Evolutionary conservation across 768 basidiomycete genomes (phyloP).

Genomic region (Pleurotus pulmonarius): DNA sequence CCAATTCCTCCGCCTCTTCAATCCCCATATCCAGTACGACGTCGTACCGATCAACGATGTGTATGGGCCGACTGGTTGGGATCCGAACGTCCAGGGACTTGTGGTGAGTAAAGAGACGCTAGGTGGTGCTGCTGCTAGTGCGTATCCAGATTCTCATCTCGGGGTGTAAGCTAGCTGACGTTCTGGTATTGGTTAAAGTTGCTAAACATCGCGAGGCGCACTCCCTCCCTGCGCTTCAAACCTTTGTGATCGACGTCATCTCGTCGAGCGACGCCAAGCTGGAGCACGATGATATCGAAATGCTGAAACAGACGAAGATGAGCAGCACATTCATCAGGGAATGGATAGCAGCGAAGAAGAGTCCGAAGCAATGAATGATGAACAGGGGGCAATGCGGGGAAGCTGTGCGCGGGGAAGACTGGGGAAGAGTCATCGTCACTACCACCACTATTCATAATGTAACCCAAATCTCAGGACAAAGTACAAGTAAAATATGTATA

Average conservation of each 20-base stretch:
- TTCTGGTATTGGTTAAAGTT: conserved; percentile 38
- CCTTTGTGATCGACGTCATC: conserved; percentile 88
- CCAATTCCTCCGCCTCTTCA: conserved; percentile 69
- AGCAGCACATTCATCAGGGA: conserved; percentile 91
- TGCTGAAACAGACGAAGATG: conserved; percentile 80
- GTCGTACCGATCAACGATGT: conserved; percentile 79
- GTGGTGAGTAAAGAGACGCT: conserved; percentile 91
- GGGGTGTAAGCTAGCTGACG: no score
- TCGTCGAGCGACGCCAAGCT: conserved; percentile 58
- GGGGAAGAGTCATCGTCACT: not conserved
- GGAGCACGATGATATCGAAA: conserved; percentile 62
- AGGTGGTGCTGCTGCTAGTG: conserved; percentile 70
- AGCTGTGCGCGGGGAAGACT: not conserved
- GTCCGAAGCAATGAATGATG: conserved; percentile 13
- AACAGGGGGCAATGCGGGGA: no score
- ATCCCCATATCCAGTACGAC: conserved; percentile 59
- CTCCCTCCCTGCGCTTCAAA: conserved; percentile 53
- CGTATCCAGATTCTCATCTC: conserved; percentile 22
- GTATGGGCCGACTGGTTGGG: conserved; percentile 87
- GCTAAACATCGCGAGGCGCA: conserved; percentile 54
- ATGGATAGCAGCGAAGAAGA: conserved; percentile 60
- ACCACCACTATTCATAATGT: not conserved
- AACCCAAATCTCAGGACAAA: not conserved
- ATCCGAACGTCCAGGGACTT: conserved; percentile 85
- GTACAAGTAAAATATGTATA: no score